Base-by-base conservation (phyloP, 2,329 filamentous ascomycete species). In the Sclerotinia borealis region DNA sequence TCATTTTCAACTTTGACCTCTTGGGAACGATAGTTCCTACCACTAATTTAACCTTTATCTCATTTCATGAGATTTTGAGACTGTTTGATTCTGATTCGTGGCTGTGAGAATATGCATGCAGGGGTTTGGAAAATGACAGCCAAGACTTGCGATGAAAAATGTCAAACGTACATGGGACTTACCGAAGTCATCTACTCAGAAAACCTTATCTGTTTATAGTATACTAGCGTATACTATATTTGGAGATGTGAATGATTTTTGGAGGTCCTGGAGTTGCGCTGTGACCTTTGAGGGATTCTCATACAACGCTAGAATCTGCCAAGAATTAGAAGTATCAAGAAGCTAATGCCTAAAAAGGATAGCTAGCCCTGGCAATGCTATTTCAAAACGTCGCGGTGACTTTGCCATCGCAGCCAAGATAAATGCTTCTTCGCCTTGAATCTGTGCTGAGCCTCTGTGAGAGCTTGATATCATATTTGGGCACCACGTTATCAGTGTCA, bases 111-210 rank as follows among this genome's bases (percentile, higher is more conserved):
- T 34, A 34, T 25, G 15, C 4, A 13, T 59, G n/a, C 22, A 39
- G 58, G 27, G 34, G 39, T 59, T 60, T 50, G 34, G 10, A 60
- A 17, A 36, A 60, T 51, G 45, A n/a, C 58, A 60, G 45, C 58
- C 58, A 60, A 60, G 58, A 60, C 58, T 51, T 60, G 25, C 58
- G 58, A 51, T 37, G 58, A 31, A 60, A 60, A 22, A 31, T 19
- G 25, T 51, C 58, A 60, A 60, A 51, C 45, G 17, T 37, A 11
- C 25, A 25, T 25, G n/a, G 36, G 45, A 31, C 27, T 52, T 54
- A 25, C 27, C 36, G 37, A 45, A 36, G n/a, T 22, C 15, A 27
- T 41, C 31, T 19, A 19, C 17, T 61, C 19, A 51, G 13, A 29
- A 31, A 45, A 36, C 34, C 15, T 15, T 19, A 52, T 61, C 48